Evolutionary conservation across 805 yeast species (phyloP), one percentile per base, ranked within the genome.

Genomic region (Barnettozyma vustinii): DNA sequence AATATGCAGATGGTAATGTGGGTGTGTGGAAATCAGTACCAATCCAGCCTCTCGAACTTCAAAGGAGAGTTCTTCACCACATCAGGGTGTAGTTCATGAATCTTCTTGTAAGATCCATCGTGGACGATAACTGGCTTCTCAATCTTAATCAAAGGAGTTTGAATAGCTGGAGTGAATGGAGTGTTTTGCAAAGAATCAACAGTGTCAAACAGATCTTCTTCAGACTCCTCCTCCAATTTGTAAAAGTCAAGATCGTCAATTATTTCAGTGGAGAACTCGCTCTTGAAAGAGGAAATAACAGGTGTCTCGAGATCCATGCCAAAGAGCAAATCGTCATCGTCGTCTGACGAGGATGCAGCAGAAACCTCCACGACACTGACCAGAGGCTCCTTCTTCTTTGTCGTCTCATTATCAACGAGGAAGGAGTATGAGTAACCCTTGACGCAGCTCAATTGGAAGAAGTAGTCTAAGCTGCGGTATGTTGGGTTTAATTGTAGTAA

Each of bases 401-500:
- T n/a, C 7, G 20, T 3, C 5, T 18, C 9, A 36, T 27, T 15
- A n/a, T 44, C 48, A 18, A 12, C 27, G 15, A 37, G 10, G 44
- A 50, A 50, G 15, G 50, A 41, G 19, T 13, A 44, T 4, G 45
- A n/a, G 42, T 27, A 50, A 2, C 52, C 52, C 25, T 50, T 47
- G 27, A 50, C 32, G 16, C 52, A 50, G 33, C 50, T 44, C 15
- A 46, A 26, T 26, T 50, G 42, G 36, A 40, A 50, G 52, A 83
- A 85, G 10, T 66, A 65, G 48, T 73, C 75, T 62, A 87, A 72
- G 6, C 52, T 66, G 67, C 48, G 67, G 61, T 52, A 83, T 62
- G 53, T 75, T 76, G 63, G 96, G 75, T 68, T 86, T 78, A 46
- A 68, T 72, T 13, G 94, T 87, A 69, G 82, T 83, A 53, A 84